Base-by-base conservation (phyloP, 345 rosid genomes). In the Citrus glauca region DNA sequence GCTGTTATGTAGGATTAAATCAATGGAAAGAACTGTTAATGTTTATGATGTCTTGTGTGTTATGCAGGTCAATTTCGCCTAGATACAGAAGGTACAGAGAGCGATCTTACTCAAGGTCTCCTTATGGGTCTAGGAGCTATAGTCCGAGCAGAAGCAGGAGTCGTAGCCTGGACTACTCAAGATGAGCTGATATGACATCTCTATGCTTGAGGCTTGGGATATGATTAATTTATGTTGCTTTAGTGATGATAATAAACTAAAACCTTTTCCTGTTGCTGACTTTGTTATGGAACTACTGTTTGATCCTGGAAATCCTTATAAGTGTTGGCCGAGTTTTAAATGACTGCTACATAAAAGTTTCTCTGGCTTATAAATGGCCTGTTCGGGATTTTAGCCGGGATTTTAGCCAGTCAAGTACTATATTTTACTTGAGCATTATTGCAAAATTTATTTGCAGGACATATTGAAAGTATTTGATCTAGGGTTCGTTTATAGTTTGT, bases 51-150 rank as follows among this genome's bases (percentile, higher is more conserved):
- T 35, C 19, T 2, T 0, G 7, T 66, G 33, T 1, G 22, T 14
- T 28, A 30, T 74, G 16, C 81, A 94, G 97, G 84, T 91, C 98
- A 7, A 79, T 88, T 40, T 95, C 97, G 25, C 94, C 95, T 1
- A 75, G 83, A 72, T 90, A 82, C 45, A 64, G 85, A 66, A 88
- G 86, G 71, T 82, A 84, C 70, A 73, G 89, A 61, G 83, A 57
- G 70, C 80, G 45, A 7, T 89, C 97, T 3, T 86, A 86, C 82
- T 85, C 89, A 0, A 84, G 90, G 83, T 88, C 98, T 0, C 95
- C 86, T 2, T 82, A 85, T 65, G 66, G 64, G 17, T 81, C 87
- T 6, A 83, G 88, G 87, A 91, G 94, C 82, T 76, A 74, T 30
- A 88, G 86, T 78, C 68, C 32, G 56, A 85, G 88, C 82, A 78